Evolutionary conservation across 495 filamentous ascomycete species (phyloP), one percentile per base, ranked within the genome.

Genomic region (Penicillium angulare): DNA sequence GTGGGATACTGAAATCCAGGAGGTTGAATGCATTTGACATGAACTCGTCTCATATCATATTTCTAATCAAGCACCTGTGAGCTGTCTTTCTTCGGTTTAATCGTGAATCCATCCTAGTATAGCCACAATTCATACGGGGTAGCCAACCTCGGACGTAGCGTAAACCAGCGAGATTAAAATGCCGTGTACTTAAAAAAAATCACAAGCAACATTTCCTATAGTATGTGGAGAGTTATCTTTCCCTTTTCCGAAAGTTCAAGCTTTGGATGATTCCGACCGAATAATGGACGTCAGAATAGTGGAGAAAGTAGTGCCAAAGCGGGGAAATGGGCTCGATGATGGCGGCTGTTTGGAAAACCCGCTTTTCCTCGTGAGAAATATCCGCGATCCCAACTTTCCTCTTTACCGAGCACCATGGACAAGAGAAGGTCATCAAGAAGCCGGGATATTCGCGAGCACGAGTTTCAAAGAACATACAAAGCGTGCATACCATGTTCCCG

Each of bases 401-500:
- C 32, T 10, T 18, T 31, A 27, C 17, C 31, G 33, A 15, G 17
- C 29, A 36, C 42, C 24, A 47, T 46, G 35, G 43, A 53, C 17
- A 53, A 39, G 32, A 39, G 20, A 23, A 50, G 36, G 18, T 43
- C 43, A 7, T 23, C 50, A 7, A 17, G 43, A 13, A 53, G 43
- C 20, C 35, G 50, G 32, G 43, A 26, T 46, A 22, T 41, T 39
- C 42, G 35, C 20, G 47, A 65, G 4, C 48, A 63, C 47, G 50
- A 55, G 21, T 68, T 59, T 26, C 57, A 60, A n/a, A 53, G 63
- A 8, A 53, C 60, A 3, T 68, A 64, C 38, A 57, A 65, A 39
- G 63, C 63, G 29, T 66, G 63, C 26, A 52, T 57, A 12, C 65
- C 63, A 13, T 68, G 65, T 41, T 43, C 58, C 1, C 49, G 55